phyloP scores from a whole-genome alignment of 495 filamentous ascomycete genomes.

The Hyaloscypha variabilis region DNA sequence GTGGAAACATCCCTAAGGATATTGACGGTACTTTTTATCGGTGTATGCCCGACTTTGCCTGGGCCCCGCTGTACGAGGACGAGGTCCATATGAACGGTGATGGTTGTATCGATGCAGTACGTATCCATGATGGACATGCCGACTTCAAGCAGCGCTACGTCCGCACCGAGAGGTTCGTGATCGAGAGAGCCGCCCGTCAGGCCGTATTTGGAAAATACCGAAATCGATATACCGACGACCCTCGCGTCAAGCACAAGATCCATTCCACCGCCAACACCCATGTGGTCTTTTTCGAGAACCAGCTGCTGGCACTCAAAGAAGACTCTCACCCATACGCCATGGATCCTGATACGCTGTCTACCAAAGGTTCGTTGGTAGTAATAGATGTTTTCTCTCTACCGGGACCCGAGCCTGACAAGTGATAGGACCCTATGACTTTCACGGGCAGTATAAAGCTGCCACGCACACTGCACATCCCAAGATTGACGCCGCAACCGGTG shows the following conservation, averaged over 20 bases:
- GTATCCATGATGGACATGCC: conserved; percentile 48
- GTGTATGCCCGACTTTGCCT: conserved; percentile 39
- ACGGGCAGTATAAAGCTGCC: conserved; percentile 50
- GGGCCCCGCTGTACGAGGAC: neutral
- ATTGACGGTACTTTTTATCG: conserved; percentile 56
- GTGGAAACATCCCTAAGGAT: conserved; percentile 47
- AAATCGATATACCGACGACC: conserved; percentile 55
- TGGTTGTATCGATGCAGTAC: conserved; percentile 52
- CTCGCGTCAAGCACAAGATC: conserved; percentile 47
- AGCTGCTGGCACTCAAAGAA: conserved; percentile 56
- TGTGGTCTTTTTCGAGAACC: conserved; percentile 50
- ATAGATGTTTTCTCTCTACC: no score
- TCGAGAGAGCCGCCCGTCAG: conserved; percentile 41
- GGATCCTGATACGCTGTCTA: conserved; percentile 56
- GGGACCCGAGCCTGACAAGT: no score
- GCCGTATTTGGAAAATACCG: conserved; percentile 53
- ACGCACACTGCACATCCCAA: conserved; percentile 65
- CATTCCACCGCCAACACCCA: conserved; percentile 57
- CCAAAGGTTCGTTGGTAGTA: no score
- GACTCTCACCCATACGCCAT: conserved; percentile 55
- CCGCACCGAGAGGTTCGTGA: conserved; percentile 47
- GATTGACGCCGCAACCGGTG: conserved; percentile 55
- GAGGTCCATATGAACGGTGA: conserved; percentile 19
- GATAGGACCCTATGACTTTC: conserved; percentile 50
- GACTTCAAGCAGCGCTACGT: conserved; percentile 54